A percentile compares a stretch with the other conserved stretches of the same genome.
Evolutionary conservation across 2,329 filamentous ascomycete species (phyloP).

Genomic region (Ceratocystis alfenasii): DNA sequence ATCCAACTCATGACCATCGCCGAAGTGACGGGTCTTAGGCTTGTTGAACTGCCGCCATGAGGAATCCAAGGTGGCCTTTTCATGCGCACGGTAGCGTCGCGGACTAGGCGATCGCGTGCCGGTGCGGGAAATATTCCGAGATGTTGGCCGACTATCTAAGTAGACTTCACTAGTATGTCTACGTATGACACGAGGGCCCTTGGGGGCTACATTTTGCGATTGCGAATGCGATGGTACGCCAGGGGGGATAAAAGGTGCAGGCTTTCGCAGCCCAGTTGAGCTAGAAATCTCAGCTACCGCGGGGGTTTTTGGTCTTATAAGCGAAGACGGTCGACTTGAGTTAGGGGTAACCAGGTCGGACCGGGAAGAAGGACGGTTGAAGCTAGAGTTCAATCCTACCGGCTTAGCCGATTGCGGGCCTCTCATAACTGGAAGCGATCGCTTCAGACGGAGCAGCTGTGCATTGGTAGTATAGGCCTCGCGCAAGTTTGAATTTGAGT

Average conservation of each 20-base stretch:
- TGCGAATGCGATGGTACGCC: conserved; percentile 58
- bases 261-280: conserved; percentile 36
- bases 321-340: conserved; percentile 22
- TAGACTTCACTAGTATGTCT: conserved; percentile 71
- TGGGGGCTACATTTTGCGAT: conserved; percentile 66
- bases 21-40: conserved; percentile 45
- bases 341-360: conserved; percentile 10
- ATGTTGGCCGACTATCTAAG: conserved; percentile 45
- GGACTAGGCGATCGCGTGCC: conserved; percentile 51
- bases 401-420: conserved; percentile 39
- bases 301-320: conserved; percentile 57
- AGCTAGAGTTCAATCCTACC: conserved; percentile 39
- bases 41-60: conserved; percentile 24
- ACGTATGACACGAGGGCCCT: conserved; percentile 55
- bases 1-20: conserved; percentile 85
- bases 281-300: conserved; percentile 40
- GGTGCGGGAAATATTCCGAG: conserved; percentile 46
- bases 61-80: conserved; percentile 23
- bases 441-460: conserved; percentile 53
- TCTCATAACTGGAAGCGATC: conserved; percentile 50
- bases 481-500: conserved; percentile 39
- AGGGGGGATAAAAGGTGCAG: conserved; percentile 62
- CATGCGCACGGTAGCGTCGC: conserved; percentile 31
- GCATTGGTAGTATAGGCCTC: conserved; percentile 55
- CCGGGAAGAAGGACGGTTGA: conserved; percentile 37